Percentiles rank a stretch among this genome's conserved stretches.
Evolutionary conservation across 495 filamentous ascomycete genomes (phyloP).

Genomic region (Penicillium taxi): DNA sequence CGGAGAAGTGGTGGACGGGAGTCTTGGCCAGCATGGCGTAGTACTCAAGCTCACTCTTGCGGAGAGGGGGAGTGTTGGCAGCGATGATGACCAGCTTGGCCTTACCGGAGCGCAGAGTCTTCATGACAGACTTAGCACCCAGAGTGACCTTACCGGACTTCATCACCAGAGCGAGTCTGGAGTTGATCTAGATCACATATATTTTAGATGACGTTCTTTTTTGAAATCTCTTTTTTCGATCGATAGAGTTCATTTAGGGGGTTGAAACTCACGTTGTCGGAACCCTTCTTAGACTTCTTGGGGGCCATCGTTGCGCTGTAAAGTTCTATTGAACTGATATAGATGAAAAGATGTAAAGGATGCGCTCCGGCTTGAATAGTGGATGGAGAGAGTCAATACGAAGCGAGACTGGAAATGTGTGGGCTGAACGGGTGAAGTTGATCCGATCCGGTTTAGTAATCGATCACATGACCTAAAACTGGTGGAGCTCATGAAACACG

Average conservation of each 20-base stretch:
- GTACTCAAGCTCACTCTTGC: constrained; percentile 90
- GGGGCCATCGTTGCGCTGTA: constrained; percentile 67
- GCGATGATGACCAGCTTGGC: constrained; percentile 69
- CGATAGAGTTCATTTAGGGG: background rate
- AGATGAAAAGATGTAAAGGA: constrained; percentile 19
- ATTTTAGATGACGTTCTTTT: constrained; percentile 3
- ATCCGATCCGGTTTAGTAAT: constrained; percentile 4
- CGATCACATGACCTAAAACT: constrained; percentile 1
- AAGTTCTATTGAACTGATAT: constrained; percentile 20
- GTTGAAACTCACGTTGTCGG: constrained; percentile 51
- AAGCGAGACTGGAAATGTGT: constrained; percentile 9
- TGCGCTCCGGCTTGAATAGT: constrained; percentile 32
- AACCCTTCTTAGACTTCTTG: constrained; percentile 90
- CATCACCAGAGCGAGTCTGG: constrained; percentile 86
- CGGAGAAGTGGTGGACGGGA: constrained; percentile 93
- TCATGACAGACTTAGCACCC: constrained; percentile 94
- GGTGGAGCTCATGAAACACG: too few relatives aligned
- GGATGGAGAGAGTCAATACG: constrained; percentile 15
- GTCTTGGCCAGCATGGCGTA: constrained; percentile 94
- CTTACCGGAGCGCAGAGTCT: constrained; percentile 68
- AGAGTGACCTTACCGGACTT: constrained; percentile 89
- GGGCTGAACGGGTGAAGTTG: background rate
- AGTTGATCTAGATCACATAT: constrained; percentile 55
- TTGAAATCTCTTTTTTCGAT: too few relatives aligned
- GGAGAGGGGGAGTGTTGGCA: constrained; percentile 90